Conservation (phyloP, 768 basidiomycete species). For the Hebeloma cylindrosporum region DNA sequence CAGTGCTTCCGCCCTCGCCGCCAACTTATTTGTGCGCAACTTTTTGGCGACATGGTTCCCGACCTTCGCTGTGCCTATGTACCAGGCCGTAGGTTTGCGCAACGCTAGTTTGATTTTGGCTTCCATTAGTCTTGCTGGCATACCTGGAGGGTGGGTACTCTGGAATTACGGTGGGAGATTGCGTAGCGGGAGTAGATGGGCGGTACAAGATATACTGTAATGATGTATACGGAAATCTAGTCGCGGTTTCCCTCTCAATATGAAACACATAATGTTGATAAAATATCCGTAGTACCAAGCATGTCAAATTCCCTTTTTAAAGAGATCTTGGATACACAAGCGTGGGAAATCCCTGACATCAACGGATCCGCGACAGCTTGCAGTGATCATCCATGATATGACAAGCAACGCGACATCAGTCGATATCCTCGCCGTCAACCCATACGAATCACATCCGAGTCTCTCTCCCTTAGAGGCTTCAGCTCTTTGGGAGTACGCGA, state of each 20-base stretch:
- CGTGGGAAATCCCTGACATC: constrained; percentile 3
- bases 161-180: too few species aligned
- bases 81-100: constrained; percentile 9
- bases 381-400: too few species aligned
- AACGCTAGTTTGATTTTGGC: constrained; percentile 14
- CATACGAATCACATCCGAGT: constrained; percentile 69
- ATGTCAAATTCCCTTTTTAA: too few species aligned
- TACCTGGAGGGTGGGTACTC: constrained; percentile 15
- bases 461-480: constrained; percentile 71
- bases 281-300: too few species aligned
- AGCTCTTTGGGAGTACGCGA: constrained; percentile 92
- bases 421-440: constrained; percentile 60
- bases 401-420: constrained; percentile 15
- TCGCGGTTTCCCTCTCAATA: too few species aligned
- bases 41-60: constrained; percentile 17
- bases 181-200: constrained; percentile 12
- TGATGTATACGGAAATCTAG: too few species aligned
- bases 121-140: constrained; percentile 10
- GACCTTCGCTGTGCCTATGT: constrained; percentile 17
- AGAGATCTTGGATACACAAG: constrained; percentile 2
- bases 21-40: constrained; percentile 14
- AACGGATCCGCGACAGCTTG: too few species aligned
- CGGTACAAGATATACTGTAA: constrained; percentile 12
- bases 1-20: constrained; percentile 12
- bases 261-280: too few species aligned